Evolutionary conservation across 805 yeast genomes (phyloP), one percentile per base, ranked within the genome.

Genomic region (Nakazawaea wyomingensis): DNA sequence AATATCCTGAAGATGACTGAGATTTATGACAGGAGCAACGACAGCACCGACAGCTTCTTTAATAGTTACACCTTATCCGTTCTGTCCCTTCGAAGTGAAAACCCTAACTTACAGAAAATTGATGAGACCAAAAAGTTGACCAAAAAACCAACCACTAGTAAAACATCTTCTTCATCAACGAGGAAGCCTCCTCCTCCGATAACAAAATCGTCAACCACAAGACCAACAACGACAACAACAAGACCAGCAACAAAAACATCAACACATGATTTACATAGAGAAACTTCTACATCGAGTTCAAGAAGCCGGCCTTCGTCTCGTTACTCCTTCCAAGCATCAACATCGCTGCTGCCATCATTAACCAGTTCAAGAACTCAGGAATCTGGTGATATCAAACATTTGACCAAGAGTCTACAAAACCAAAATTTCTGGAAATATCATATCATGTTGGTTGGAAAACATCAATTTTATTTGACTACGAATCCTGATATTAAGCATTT

Each of bases 341-440:
- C 4, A 29, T 13, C 22, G 8, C n/a, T n/a, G n/a, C n/a, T n/a
- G n/a, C 13, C 31, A 24, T 29, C 19, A 6, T 31, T 39, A 24
- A 32, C 18, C 8, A 24, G 24, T 4, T 22, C 31, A 13, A 32
- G n/a, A 4, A 37, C 34, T 8, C 20, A 28, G 11, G 36, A 30
- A 16, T 29, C 41, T 10, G 16, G 18, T 26, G 44, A 41, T 18
- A 35, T 29, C 21, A 36, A 36, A 17, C 36, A 35, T 17, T 34
- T 43, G 20, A 14, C 40, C 8, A 46, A 33, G n/a, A 32, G 18
- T 32, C 55, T 41, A 35, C 45, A 10, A 27, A 46, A 34, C 30
- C 62, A 59, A 30, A 40, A 68, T 14, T 74, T 68, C 49, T 80
- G 82, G 80, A 81, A 80, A 54, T 83, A 82, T 52, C 89, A 83